These are phyloP conservation scores for Russula abietina DNA, from an alignment of 768 basidiomycete genomes.

Conservation along the genomic window DNA sequence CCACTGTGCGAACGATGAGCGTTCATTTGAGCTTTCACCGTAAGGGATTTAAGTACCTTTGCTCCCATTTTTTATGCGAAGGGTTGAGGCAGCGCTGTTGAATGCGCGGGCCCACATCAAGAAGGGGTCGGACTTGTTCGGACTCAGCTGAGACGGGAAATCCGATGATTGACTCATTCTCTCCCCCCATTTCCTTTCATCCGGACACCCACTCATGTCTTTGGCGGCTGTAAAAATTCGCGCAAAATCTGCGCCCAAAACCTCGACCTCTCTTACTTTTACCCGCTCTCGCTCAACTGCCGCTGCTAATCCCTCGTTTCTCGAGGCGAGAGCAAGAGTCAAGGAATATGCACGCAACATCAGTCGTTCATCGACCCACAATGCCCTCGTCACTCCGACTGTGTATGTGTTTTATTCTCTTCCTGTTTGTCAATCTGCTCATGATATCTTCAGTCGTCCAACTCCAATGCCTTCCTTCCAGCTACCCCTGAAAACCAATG, in stretches of 20 bases:
- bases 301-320: conserved; percentile 44
- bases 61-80: conserved; percentile 27
- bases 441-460: conserved; percentile 45
- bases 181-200: background rate
- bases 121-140: conserved; percentile 7
- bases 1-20: conserved; percentile 43
- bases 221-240: conserved; percentile 41
- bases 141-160: background rate
- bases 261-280: conserved; percentile 33
- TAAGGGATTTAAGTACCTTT: conserved; percentile 25
- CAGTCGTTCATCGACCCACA: conserved; percentile 56
- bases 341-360: conserved; percentile 70
- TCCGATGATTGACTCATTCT: conserved; percentile 9
- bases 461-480: conserved; percentile 52
- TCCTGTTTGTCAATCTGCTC: background rate
- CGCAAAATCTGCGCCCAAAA: conserved; percentile 37
- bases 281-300: conserved; percentile 48
- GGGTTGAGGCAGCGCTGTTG: background rate
- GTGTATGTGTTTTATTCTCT: conserved; percentile 44
- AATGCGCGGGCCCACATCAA: conserved; percentile 12
- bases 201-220: conserved; percentile 33
- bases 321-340: conserved; percentile 78
- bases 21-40: background rate
- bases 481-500: conserved; percentile 39
- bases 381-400: conserved; percentile 55